Conservation (phyloP, 805 yeast genomes). For the Suhomyces vadensis region DNA sequence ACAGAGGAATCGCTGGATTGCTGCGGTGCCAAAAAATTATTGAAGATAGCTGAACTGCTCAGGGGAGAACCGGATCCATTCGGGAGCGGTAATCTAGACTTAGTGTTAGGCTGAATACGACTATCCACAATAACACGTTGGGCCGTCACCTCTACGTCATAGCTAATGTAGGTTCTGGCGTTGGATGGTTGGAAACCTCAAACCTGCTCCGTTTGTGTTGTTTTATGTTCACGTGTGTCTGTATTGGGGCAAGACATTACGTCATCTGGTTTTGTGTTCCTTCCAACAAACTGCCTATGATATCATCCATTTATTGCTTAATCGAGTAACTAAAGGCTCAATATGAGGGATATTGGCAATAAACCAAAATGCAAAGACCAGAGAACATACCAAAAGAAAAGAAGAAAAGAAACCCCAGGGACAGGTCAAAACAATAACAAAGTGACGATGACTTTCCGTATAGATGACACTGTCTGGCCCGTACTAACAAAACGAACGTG, state of each 20-base stretch:
- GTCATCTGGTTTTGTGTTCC: conserved; percentile 4
- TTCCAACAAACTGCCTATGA: background rate
- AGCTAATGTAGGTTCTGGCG: background rate
- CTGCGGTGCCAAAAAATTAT: too few species aligned
- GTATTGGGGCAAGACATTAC: conserved; percentile 1
- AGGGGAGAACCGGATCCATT: background rate
- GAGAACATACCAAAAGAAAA: conserved; percentile 2
- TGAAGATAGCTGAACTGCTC: too few species aligned
- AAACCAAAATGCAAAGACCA: too few species aligned
- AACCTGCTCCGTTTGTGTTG: background rate
- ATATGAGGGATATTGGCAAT: background rate
- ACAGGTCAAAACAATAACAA: too few species aligned
- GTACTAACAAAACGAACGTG: too few species aligned
- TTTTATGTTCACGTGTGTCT: background rate
- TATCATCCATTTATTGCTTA: conserved; percentile 1
- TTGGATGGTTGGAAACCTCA: conserved; percentile 1
- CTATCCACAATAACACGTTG: background rate
- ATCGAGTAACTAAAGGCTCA: background rate
- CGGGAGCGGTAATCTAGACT: background rate
- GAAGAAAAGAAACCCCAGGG: background rate
- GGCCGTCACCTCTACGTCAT: background rate
- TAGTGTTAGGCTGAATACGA: background rate
- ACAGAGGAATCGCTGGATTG: too few species aligned
- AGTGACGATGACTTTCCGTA: too few species aligned
- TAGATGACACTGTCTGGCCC: too few species aligned